Evolutionary conservation across 345 rosid genomes (phyloP), one percentile per base, ranked within the genome.

Genomic region (Bruguiera parviflora): DNA sequence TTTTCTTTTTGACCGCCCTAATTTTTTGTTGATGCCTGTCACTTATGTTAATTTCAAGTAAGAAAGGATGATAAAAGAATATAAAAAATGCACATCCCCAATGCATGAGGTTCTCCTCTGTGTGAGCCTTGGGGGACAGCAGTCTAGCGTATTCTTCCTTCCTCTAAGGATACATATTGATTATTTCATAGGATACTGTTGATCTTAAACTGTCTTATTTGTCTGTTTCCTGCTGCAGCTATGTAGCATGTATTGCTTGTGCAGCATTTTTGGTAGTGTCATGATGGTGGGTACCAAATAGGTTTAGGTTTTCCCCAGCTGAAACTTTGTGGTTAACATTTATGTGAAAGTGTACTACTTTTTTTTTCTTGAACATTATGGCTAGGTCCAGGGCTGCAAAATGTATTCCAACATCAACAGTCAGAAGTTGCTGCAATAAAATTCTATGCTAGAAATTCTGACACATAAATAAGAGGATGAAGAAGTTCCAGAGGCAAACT

Each of bases 141-240:
- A 32, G 58, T 60, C 55, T 57, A 58, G 64, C 53, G 47, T 65
- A 65, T 57, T 16, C 49, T 21, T 39, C 24, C 59, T 72, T 11
- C 8, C 1, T 39, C 29, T 13, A 6, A 53, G 53, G 24, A 35
- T 33, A 33, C 3, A 29, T 28, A 27, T 56, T 57, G 19, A 63
- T 72, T 31, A 67, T 21, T 35, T 77, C 37, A 15, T 49, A 32
- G 20, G 29, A 10, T 39, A 20, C 32, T 28, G 39, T 9, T 37
- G 47, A 49, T 55, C 21, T 25, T 57, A 21, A 21, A 20, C 29
- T 58, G 43, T 10, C 24, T 56, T 67, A 37, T 22, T 21, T 53
- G 5, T 31, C 32, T 39, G 5, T 59, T n/a, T 57, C 27, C 18
- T 24, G 55, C 27, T 24, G 19, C 39, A 55, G 70, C 20, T 37